phyloP scores from a whole-genome alignment of 2,329 filamentous ascomycete genomes.

The Claviceps sp. region DNA sequence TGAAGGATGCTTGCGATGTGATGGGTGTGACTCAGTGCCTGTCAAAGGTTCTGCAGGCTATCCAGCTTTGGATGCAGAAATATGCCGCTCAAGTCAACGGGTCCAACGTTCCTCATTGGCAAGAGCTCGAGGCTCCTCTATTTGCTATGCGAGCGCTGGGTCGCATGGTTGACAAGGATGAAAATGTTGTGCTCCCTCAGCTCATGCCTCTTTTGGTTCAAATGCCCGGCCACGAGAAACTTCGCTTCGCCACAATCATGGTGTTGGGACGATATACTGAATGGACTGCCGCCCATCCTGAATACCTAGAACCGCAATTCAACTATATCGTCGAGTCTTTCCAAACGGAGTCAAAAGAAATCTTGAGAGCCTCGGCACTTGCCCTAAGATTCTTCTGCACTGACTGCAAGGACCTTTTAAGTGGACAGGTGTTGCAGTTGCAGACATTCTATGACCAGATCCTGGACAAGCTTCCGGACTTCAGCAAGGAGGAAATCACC shows the following conservation, averaged over 20 bases:
- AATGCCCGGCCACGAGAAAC: slow-evolving; percentile 90
- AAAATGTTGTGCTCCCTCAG: slow-evolving; percentile 74
- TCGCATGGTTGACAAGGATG: slow-evolving; percentile 84
- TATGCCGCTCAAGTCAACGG: slow-evolving; percentile 64
- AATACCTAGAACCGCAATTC: slow-evolving; percentile 83
- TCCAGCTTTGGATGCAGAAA: slow-evolving; percentile 76
- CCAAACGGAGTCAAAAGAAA: slow-evolving; percentile 75
- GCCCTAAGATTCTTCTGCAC: slow-evolving; percentile 96
- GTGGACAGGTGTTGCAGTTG: slow-evolving; percentile 69
- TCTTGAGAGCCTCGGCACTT: slow-evolving; percentile 80
- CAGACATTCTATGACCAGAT: slow-evolving; percentile 89
- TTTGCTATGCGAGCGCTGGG: slow-evolving; percentile 95
- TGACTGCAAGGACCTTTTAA: slow-evolving; percentile 79
- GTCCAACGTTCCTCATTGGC: slow-evolving; percentile 80
- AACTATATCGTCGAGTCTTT: slow-evolving; percentile 94
- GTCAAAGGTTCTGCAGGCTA: slow-evolving; percentile 72
- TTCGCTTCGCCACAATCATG: slow-evolving; percentile 98
- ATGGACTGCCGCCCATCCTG: slow-evolving; percentile 89
- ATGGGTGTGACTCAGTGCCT: slow-evolving; percentile 88
- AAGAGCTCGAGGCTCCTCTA: slow-evolving; percentile 84
- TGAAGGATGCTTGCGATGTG: slow-evolving; percentile 94
- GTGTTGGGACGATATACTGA: slow-evolving; percentile 92
- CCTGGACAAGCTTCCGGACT: slow-evolving; percentile 68
- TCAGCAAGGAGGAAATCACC: slow-evolving; percentile 90
- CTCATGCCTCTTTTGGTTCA: slow-evolving; percentile 89